These are phyloP conservation scores for Ascochyta rabiei DNA, from an alignment of 2,329 filamentous ascomycete genomes.

Conservation along the genomic window DNA sequence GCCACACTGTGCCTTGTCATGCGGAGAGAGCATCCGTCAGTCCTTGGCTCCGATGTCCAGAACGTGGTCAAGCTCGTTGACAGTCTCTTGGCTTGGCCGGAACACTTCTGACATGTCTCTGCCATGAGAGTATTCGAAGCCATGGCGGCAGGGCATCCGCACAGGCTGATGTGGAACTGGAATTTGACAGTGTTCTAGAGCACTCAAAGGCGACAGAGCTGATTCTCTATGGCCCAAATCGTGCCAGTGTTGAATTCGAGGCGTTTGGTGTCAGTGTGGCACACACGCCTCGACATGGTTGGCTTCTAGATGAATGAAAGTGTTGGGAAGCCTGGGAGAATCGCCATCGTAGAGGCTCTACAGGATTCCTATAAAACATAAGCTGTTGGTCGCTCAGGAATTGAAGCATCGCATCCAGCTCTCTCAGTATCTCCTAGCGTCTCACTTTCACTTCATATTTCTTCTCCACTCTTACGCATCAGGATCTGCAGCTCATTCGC, in stretches of 20 bases:
- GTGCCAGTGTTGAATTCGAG: background rate
- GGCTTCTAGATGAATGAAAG: background rate
- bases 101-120: background rate
- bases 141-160: background rate
- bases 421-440: background rate
- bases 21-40: background rate
- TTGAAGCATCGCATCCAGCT: background rate
- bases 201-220: background rate
- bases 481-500: background rate
- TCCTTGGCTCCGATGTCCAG: background rate
- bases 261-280: constrained; percentile 1
- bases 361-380: background rate
- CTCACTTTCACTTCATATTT: background rate
- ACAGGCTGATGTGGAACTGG: background rate
- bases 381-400: background rate
- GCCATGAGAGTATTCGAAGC: background rate
- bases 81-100: background rate
- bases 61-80: background rate
- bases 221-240: background rate
- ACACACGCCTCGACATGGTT: background rate
- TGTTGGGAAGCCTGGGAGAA: background rate
- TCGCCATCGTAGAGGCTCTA: background rate
- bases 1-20: background rate
- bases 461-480: background rate
- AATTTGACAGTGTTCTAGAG: background rate